Evolutionary conservation across 345 rosid species (phyloP).

Genomic region (Orychophragmus violaceus): DNA sequence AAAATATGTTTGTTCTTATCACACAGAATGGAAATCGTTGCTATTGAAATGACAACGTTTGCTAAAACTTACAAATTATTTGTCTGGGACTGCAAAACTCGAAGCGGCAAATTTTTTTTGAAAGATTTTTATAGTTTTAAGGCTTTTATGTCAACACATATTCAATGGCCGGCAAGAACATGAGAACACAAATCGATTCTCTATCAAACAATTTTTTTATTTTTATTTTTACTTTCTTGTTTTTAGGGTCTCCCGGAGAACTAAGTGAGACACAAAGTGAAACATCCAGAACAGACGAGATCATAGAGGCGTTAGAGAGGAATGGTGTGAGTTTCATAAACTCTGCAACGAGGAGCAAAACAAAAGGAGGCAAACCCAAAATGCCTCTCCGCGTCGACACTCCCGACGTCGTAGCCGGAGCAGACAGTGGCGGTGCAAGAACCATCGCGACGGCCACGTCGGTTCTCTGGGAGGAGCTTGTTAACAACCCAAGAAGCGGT

Average conservation of each 20-base stretch:
- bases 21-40: not conserved
- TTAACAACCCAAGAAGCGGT: slow-evolving; percentile 56
- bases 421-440: slow-evolving; percentile 39
- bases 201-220: not conserved
- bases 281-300: slow-evolving; percentile 50
- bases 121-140: not conserved
- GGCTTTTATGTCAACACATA: slow-evolving; percentile 11
- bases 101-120: slow-evolving; percentile 12
- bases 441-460: slow-evolving; percentile 64
- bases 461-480: slow-evolving; percentile 83
- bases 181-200: slow-evolving; percentile 7
- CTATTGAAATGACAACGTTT: not conserved
- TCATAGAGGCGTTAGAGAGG: slow-evolving; percentile 64
- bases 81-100: slow-evolving; percentile 20
- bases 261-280: slow-evolving; percentile 35
- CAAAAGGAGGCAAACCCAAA: slow-evolving; percentile 71
- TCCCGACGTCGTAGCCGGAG: slow-evolving; percentile 48
- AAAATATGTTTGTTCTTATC: not conserved
- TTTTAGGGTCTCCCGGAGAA: slow-evolving; percentile 41
- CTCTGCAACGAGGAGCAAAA: slow-evolving; percentile 51
- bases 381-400: slow-evolving; percentile 70
- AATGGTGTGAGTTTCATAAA: slow-evolving; percentile 71
- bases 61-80: slow-evolving; percentile 5
- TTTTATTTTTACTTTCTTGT: slow-evolving; percentile 19
- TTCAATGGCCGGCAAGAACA: slow-evolving; percentile 31